Evolutionary conservation across 768 basidiomycete genomes (phyloP).

Genomic region (Russula abietina): DNA sequence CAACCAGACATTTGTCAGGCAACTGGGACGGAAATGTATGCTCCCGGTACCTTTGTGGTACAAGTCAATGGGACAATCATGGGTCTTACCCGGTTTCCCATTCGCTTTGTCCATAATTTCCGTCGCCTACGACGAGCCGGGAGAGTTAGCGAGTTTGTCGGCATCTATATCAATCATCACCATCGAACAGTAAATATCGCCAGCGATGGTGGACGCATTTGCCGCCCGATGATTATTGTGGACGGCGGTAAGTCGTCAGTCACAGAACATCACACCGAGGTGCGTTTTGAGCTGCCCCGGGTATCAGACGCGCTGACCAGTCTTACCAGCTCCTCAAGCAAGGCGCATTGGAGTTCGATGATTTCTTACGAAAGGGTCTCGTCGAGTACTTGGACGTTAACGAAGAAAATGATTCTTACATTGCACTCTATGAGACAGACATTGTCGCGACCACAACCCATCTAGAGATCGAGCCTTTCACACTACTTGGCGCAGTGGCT

Average conservation of each 20-base stretch:
- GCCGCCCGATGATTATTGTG: conserved; percentile 95
- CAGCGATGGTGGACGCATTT: conserved; percentile 95
- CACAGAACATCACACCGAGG: conserved; percentile 70
- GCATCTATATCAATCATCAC: conserved; percentile 93
- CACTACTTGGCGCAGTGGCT: conserved; percentile 93
- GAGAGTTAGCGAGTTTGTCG: conserved; percentile 91
- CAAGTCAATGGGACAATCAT: conserved; percentile 96
- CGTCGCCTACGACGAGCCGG: conserved; percentile 88
- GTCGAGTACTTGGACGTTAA: conserved; percentile 99
- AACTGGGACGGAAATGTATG: conserved; percentile 94
- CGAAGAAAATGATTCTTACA: conserved; percentile 96
- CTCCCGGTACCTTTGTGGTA: conserved; percentile 87
- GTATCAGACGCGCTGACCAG: conserved; percentile 16
- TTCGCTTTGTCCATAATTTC: conserved; percentile 84
- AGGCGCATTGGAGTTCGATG: conserved; percentile 78
- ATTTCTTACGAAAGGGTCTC: conserved; percentile 85
- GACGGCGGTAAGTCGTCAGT: conserved; percentile 76
- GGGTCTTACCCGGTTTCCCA: conserved; percentile 81
- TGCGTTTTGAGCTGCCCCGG: conserved; percentile 34
- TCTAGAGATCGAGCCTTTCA: conserved; percentile 98
- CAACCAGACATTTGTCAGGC: conserved; percentile 78
- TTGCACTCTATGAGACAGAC: conserved; percentile 88
- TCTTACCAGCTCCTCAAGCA: conserved; percentile 66
- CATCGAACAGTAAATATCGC: conserved; percentile 94
- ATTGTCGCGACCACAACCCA: conserved; percentile 83